These are phyloP conservation scores for Calonectria hongkongensis DNA, from an alignment of 2,329 filamentous ascomycete genomes.

Conservation along the genomic window DNA sequence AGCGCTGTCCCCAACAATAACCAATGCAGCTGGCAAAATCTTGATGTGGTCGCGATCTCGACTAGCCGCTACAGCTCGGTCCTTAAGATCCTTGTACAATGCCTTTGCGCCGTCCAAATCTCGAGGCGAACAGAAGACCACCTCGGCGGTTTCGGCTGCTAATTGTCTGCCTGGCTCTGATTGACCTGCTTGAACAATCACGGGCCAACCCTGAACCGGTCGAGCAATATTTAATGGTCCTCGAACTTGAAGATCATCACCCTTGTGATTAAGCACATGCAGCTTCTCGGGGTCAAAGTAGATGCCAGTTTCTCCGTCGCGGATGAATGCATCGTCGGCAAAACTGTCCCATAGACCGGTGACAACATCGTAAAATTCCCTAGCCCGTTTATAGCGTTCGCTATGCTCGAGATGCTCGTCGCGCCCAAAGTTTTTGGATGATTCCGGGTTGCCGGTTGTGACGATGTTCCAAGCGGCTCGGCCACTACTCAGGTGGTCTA, in stretches of 20 bases:
- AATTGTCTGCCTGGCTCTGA: conserved; percentile 71
- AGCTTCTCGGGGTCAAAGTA: conserved; percentile 71
- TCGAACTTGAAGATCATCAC: conserved; percentile 55
- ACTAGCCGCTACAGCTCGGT: conserved; percentile 65
- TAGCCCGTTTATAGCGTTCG: conserved; percentile 69
- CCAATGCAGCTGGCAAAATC: conserved; percentile 70
- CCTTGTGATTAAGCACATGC: conserved; percentile 71
- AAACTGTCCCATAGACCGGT: conserved; percentile 73
- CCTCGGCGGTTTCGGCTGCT: conserved; percentile 72
- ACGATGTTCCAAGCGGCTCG: conserved; percentile 74
- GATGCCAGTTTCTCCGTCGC: conserved; percentile 67
- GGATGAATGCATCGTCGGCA: conserved; percentile 72
- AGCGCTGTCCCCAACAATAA: conserved; percentile 69
- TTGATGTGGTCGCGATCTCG: conserved; percentile 68
- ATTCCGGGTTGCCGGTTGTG: conserved; percentile 71
- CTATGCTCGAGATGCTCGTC: conserved; percentile 70
- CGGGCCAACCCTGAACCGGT: conserved; percentile 72
- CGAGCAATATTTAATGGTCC: conserved; percentile 71
- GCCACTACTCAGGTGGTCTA: conserved; percentile 71
- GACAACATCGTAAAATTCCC: conserved; percentile 72
- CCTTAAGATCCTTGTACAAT: conserved; percentile 72
- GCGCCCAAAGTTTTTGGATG: conserved; percentile 70
- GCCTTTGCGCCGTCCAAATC: conserved; percentile 67
- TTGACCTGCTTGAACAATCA: conserved; percentile 73
- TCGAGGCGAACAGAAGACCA: conserved; percentile 70